Percentiles rank a stretch among this genome's conserved stretches.
phyloP scores from a whole-genome alignment of 2,329 filamentous ascomycete species.

The Cladosporium oxysporum region DNA sequence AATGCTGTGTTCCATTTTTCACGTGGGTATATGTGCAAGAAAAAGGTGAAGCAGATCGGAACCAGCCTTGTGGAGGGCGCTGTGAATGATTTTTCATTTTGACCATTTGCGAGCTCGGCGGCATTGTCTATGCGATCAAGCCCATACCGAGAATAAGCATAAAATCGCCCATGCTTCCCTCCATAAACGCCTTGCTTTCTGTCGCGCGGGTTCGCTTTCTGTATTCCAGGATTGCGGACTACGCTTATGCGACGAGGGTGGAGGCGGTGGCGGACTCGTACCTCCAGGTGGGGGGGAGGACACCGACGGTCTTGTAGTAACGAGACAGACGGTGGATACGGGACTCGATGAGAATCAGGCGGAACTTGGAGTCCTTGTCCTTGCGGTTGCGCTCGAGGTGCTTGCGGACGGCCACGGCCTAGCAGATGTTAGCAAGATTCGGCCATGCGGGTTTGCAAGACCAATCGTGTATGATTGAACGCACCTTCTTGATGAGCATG shows the following conservation, averaged over 20 bases:
- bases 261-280: slow-evolving; percentile 97
- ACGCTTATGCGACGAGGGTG: slow-evolving; percentile 84
- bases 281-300: slow-evolving; percentile 89
- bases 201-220: slow-evolving; percentile 15
- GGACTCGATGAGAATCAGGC: slow-evolving; percentile 99
- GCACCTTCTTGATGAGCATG: slow-evolving; percentile 99
- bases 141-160: slow-evolving; percentile 17
- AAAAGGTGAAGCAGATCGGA: slow-evolving; percentile 4
- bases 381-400: slow-evolving; percentile 99
- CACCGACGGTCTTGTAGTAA: slow-evolving; percentile 97
- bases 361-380: slow-evolving; percentile 99
- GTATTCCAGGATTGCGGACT: slow-evolving; percentile 14
- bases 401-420: slow-evolving; percentile 99
- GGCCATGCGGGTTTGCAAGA: slow-evolving; percentile 18
- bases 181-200: slow-evolving; percentile 10
- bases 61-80: slow-evolving; percentile 19
- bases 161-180: slow-evolving; percentile 20
- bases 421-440: slow-evolving; percentile 17
- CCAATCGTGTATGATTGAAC: slow-evolving; percentile 24
- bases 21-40: slow-evolving; percentile 4
- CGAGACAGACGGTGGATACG: slow-evolving; percentile 99
- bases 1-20: slow-evolving; percentile 11
- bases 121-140: slow-evolving; percentile 19
- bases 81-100: slow-evolving; percentile 21
- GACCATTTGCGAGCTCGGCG: slow-evolving; percentile 19